These are phyloP conservation scores for Candida vartiovaarae DNA, from an alignment of 805 yeast species.

Conservation along the genomic window DNA sequence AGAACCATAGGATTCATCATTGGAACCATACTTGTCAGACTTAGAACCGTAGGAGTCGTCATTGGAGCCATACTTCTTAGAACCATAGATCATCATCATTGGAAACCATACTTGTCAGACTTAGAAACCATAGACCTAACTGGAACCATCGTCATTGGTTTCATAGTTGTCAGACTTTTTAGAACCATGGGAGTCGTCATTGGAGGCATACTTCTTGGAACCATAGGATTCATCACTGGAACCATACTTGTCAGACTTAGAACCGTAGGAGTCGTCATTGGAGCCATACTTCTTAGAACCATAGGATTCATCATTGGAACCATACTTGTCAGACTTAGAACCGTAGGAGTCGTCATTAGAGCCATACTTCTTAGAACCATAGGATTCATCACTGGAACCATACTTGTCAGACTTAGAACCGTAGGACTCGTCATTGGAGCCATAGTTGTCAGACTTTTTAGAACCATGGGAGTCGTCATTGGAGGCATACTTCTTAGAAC, in stretches of 20 bases:
- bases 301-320: not conserved
- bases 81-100: not conserved
- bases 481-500: not conserved
- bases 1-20: not conserved
- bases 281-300: not conserved
- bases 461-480: not conserved
- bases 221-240: not conserved
- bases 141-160: not conserved
- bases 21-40: not conserved
- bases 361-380: not conserved
- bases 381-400: not conserved
- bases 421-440: not conserved
- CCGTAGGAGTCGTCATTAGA: not conserved
- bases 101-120: not conserved
- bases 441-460: not conserved
- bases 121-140: too few species aligned
- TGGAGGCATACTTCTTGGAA: not conserved
- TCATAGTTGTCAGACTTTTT: not conserved
- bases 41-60: not conserved
- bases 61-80: not conserved
- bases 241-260: not conserved
- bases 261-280: not conserved
- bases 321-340: not conserved
- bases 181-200: not conserved
- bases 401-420: not conserved